Evolutionary conservation across 192 early-diverging fungal genomes (phyloP).

Genomic region (Coemansia sp.): DNA sequence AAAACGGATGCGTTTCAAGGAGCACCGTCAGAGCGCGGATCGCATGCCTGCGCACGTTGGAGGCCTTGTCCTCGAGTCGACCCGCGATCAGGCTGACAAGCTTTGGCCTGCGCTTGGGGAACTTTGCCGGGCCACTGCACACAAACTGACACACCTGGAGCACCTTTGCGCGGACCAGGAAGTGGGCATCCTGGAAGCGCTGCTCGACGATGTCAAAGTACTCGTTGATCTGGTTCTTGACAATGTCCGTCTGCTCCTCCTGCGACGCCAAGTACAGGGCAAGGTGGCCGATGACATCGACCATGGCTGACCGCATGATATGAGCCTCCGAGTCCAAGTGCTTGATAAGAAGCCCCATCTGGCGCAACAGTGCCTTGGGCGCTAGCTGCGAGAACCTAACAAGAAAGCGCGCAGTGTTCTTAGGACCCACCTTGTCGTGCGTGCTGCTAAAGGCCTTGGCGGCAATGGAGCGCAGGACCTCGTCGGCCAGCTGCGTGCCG

Average conservation of each 20-base stretch:
- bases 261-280: slow-evolving; percentile 71
- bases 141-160: slow-evolving; percentile 81
- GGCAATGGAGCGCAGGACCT: slow-evolving; percentile 67
- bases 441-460: slow-evolving; percentile 61
- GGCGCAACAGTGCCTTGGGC: slow-evolving; percentile 82
- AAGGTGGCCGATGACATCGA: slow-evolving; percentile 87
- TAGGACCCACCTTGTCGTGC: slow-evolving; percentile 77
- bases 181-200: slow-evolving; percentile 85
- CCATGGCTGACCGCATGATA: slow-evolving; percentile 78
- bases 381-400: slow-evolving; percentile 75
- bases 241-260: slow-evolving; percentile 68
- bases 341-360: slow-evolving; percentile 80
- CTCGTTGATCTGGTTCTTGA: slow-evolving; percentile 70
- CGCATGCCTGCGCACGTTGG: slow-evolving; percentile 84
- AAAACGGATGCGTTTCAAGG: slow-evolving; percentile 87
- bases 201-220: slow-evolving; percentile 93
- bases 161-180: slow-evolving; percentile 83
- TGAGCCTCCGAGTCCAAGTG: slow-evolving; percentile 92
- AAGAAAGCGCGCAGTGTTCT: slow-evolving; percentile 82
- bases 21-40: slow-evolving; percentile 80
- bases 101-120: slow-evolving; percentile 70
- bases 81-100: slow-evolving; percentile 71
- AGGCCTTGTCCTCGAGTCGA: slow-evolving; percentile 87
- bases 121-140: slow-evolving; percentile 72
- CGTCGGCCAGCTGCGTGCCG: slow-evolving; percentile 69